Base-by-base conservation (phyloP, 148 eudicot species). In the Persicaria tinctoria region DNA sequence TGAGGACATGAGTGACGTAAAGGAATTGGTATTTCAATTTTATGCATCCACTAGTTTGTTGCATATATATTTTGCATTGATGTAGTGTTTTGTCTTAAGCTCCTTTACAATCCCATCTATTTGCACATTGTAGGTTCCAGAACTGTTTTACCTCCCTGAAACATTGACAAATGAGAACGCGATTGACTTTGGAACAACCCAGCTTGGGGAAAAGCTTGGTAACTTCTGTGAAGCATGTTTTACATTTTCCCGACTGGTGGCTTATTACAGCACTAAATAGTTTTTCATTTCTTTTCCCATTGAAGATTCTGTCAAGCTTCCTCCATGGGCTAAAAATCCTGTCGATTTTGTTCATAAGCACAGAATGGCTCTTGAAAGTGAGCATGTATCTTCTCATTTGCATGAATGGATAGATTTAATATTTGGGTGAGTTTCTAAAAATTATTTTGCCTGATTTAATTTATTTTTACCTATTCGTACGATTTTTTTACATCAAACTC, bases 361-460 rank as follows among this genome's bases (percentile, higher is more conserved):
- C 83, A 88, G 91, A 73, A 88, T 81, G 97, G 99, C 97, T 53
- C 97, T 96, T 54, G 99, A 96, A 87, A 92, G 99, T 83, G 99
- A 92, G 83, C 90, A 92, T 81, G 97, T 92, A 75, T 96, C 99
- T 77, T 88, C 90, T 72, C 99, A 96, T 88, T 86, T 96, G 83
- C 99, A 96, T 79, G 97, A 96, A 79, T 96, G 99, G 99, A 85
- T 96, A 82, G 99, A 96, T 83, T 96, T 96, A 75, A 88, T 92
- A 83, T 96, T 96, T 83, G 99, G 99, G 99, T 96, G 50, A 76
- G 60, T 66, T 50, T 23, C n/a, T 14, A 84, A 83, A 60, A 59
- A 20, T 44, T 74, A 54, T 27, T 45, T 48, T n/a, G 50, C 5
- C 9, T 23, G 7, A 13, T 73, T 6, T 13, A 73, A 64, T 51